Conservation (phyloP, 73 alveolate species). For the Paramecium pentaurelia region DNA sequence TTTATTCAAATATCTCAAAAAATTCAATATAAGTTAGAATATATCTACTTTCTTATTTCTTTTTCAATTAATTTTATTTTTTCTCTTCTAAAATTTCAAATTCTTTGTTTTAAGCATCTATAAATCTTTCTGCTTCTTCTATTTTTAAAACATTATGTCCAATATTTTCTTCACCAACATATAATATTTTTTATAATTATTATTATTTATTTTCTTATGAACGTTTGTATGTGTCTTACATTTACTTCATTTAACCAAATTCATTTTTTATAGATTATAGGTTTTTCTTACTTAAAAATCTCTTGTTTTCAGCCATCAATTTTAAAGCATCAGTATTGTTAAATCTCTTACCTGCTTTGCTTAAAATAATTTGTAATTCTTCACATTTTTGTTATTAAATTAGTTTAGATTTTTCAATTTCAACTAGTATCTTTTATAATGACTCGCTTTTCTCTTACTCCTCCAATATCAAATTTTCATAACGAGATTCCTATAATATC, state of each 20-base stretch:
- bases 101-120: background rate
- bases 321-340: background rate
- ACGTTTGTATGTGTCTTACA: background rate
- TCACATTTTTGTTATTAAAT: background rate
- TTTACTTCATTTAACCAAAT: background rate
- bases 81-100: constrained; percentile 7
- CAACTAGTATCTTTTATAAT: background rate
- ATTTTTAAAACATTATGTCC: constrained; percentile 34
- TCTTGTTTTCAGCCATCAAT: constrained; percentile 4
- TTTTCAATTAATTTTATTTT: background rate
- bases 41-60: background rate
- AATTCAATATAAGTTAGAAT: constrained; percentile 11
- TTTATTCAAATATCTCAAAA: constrained; percentile 27
- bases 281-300: background rate
- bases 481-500: background rate
- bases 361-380: background rate
- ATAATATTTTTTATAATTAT: background rate
- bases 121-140: constrained; percentile 26
- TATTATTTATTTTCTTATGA: background rate
- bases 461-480: constrained; percentile 28
- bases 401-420: constrained; percentile 25
- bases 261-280: background rate
- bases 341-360: constrained; percentile 11
- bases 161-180: constrained; percentile 43
- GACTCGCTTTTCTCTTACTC: constrained; percentile 35